Evolutionary conservation across 495 filamentous ascomycete genomes (phyloP), one percentile per base, ranked within the genome.

Genomic region (Jackrogersella multiformis): DNA sequence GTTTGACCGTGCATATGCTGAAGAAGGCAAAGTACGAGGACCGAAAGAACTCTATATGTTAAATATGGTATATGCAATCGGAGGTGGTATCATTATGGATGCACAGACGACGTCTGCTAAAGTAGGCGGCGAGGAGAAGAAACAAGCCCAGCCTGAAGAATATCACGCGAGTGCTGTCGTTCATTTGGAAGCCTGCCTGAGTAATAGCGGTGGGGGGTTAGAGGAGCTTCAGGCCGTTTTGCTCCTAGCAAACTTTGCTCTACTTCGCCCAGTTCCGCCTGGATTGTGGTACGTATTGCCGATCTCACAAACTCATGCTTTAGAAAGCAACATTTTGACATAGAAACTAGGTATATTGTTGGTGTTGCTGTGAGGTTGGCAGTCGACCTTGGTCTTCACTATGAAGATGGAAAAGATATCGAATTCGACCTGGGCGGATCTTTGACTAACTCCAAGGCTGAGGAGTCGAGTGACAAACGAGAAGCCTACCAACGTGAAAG

Each of bases 61-160:
- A 46, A 97, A 97, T 76, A 97, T 98, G 75, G 94, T 97, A n/a
- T 98, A 94, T 79, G 94, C 94, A 5, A 97, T 97, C 64, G 94
- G 94, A 7, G 90, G 92, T 10, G 94, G 93, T 0, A 96, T 97
- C 66, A 96, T 97, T 64, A 86, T 97, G 66, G 90, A 89, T 51
- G 89, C 64, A 9, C 70, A 75, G 60, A 69, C 73, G 12, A 65
- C 67, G 20, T 71, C 73, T 9, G 24, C 67, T 16, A 67, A 54
- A 36, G 61, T 64, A 5, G 45, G 64, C 58, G 82, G 85, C 21
- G 73, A 77, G 18, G 72, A 66, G 26, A 77, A 76, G 52, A 83
- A 87, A 72, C 92, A 97, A 73, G 86, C 87, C 64, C 93, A 94
- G 73, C 92, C 94, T 2, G 94, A 98, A 77, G 92, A 97, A 74